Percentiles rank a stretch among this genome's conserved stretches.
Evolutionary conservation across 495 filamentous ascomycete species (phyloP).

Genomic region (Talaromyces thailandensis): DNA sequence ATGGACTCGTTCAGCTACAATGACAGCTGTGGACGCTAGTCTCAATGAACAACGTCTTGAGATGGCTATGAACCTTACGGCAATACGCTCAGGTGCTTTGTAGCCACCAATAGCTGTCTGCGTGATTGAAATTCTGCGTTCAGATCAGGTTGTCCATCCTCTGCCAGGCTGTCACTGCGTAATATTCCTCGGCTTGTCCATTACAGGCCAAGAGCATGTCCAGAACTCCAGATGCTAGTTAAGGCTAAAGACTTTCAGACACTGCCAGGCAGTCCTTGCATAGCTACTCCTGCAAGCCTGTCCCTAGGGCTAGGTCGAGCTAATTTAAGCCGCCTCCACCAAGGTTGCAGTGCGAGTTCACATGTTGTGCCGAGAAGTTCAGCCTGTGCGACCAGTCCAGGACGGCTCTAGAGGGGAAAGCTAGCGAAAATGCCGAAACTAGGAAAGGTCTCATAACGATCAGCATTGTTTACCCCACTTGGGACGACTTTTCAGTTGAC

Average conservation of each 20-base stretch:
- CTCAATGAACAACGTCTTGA: background rate
- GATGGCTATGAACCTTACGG: background rate
- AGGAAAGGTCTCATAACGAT: conserved; percentile 3
- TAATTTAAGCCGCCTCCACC: background rate
- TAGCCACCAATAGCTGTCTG: background rate
- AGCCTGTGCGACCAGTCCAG: background rate
- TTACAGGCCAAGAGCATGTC: background rate
- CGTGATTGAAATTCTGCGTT: background rate
- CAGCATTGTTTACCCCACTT: background rate
- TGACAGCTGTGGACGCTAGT: background rate
- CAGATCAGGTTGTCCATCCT: background rate
- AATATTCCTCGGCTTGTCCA: background rate
- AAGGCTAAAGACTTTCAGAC: background rate
- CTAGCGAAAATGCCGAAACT: conserved; percentile 1
- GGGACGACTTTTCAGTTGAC: background rate
- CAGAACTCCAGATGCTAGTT: background rate
- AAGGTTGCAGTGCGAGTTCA: conserved; percentile 2
- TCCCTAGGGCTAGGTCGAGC: background rate
- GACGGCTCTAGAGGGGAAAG: background rate
- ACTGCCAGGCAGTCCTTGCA: too few relatives aligned
- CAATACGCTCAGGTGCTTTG: background rate
- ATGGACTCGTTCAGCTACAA: background rate
- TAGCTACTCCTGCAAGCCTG: background rate
- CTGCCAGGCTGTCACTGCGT: background rate
- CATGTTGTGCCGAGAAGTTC: background rate